Evolutionary conservation across 768 basidiomycete species (phyloP), one percentile per base, ranked within the genome.

Genomic region (Lentinus brumalis): DNA sequence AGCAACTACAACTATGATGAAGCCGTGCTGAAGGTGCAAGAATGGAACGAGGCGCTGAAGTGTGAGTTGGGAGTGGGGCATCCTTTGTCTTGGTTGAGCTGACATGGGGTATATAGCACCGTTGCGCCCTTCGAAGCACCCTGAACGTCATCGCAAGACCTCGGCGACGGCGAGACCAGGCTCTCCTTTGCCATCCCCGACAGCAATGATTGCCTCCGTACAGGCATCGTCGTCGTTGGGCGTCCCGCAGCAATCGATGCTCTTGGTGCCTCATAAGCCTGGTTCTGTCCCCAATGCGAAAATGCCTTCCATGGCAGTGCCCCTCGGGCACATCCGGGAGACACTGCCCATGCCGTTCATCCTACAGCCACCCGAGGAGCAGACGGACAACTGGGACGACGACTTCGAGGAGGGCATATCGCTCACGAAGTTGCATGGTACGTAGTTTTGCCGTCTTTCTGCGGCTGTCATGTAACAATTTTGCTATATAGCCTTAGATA

Each of bases 21-120:
- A 69, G 94, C 92, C 18, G 92, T 99, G 38, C 79, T 94, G 66
- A 88, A 92, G 72, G 96, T 99, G 29, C 96, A 98, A 74, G 94
- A 98, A 74, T 99, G 96, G 96, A 99, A 99, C 69, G 93, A 98
- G 73, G 96, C 96, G 0, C 78, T 98, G 59, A 94, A 92, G 75
- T 94, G 93, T 95, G 72, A 68, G 78, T 68, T 4, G 50, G 32
- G 16, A 50, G 5, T 6, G 4, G 1, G 5, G 18, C 4, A 47
- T 66, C 53, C 11, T 46, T 55, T 40, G 29, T 55, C 12, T 26
- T 31, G 31, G 15, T 8, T n/a, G 41, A 39, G 44, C 39, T 4
- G 18, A 50, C 64, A 35, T 6, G 11, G 56, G 57, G 64, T 49
- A 49, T n/a, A 15, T 58, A 92, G 91, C 91, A 21, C 91, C 91